Conservation (phyloP, 2,329 filamentous ascomycete genomes). For the Aureobasidium sp. region DNA sequence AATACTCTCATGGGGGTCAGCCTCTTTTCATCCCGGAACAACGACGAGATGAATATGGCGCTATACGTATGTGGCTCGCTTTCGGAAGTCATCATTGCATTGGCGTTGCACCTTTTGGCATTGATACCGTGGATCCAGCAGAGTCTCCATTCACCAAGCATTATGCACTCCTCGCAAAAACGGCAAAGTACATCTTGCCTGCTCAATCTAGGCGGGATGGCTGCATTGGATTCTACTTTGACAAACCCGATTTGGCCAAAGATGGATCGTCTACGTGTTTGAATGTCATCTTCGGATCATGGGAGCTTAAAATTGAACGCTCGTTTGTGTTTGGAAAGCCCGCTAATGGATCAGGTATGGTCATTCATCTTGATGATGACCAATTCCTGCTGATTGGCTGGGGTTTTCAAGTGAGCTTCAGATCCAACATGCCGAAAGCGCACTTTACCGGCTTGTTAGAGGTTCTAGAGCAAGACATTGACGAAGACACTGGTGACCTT, state of each 20-base stretch:
- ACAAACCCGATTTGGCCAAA: slow-evolving; percentile 25
- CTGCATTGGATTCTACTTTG: slow-evolving; percentile 39
- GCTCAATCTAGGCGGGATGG: slow-evolving; percentile 31
- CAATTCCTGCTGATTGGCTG: slow-evolving; percentile 41
- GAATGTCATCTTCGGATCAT: slow-evolving; percentile 15
- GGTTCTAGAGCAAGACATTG: slow-evolving; percentile 38
- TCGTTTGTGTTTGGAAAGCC: slow-evolving; percentile 42
- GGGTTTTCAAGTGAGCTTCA: slow-evolving; percentile 37
- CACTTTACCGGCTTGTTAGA: slow-evolving; percentile 32
- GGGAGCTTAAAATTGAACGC: slow-evolving; percentile 34
- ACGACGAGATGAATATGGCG: slow-evolving; percentile 41
- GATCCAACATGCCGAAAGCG: slow-evolving; percentile 25
- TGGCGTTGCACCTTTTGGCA: slow-evolving; percentile 36
- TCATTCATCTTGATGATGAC: slow-evolving; percentile 31
- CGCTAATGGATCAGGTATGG: slow-evolving; percentile 36
- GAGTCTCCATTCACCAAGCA: slow-evolving; percentile 31
- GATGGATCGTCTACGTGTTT: slow-evolving; percentile 19
- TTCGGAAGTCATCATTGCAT: slow-evolving; percentile 36
- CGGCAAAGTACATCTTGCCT: slow-evolving; percentile 32
- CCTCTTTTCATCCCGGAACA: slow-evolving; percentile 49
- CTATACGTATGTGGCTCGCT: slow-evolving; percentile 37
- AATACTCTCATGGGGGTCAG: slow-evolving; percentile 39
- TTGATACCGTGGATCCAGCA: slow-evolving; percentile 34
- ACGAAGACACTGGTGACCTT: slow-evolving; percentile 32
- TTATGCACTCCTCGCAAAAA: slow-evolving; percentile 34